These are phyloP conservation scores for Haberlea rhodopensis DNA, from an alignment of 257 asterid genomes.

Conservation along the genomic window DNA sequence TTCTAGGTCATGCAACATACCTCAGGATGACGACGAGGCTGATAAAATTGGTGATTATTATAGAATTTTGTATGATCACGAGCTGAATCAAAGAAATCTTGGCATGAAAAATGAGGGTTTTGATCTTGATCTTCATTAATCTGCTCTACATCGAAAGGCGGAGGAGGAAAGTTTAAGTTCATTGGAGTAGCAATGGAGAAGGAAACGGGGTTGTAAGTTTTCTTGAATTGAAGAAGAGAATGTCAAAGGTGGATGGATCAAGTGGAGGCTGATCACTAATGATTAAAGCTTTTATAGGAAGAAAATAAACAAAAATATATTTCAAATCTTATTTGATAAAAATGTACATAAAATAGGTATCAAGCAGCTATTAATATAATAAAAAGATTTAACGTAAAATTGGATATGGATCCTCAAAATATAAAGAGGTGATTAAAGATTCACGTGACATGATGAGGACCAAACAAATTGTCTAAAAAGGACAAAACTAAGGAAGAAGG, in stretches of 20 bases:
- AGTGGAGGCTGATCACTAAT: too few relatives aligned
- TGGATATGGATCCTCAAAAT: not conserved
- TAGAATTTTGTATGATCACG: not conserved
- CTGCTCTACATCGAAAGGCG: not conserved
- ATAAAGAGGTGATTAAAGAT: not conserved
- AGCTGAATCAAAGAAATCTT: not conserved
- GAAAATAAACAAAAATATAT: not conserved
- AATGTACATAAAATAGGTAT: too few relatives aligned
- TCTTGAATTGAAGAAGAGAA: too few relatives aligned
- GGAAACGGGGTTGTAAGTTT: not conserved
- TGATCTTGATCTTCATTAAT: not conserved
- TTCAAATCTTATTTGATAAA: too few relatives aligned
- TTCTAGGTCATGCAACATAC: too few relatives aligned
- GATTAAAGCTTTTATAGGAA: not conserved
- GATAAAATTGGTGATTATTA: too few relatives aligned
- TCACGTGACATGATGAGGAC: slow-evolving; percentile 41
- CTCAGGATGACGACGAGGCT: not conserved
- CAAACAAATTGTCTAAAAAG: slow-evolving; percentile 44
- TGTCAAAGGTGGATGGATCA: not conserved
- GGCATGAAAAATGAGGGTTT: not conserved
- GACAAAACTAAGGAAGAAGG: slow-evolving; percentile 58
- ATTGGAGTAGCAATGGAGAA: not conserved
- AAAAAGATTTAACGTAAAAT: too few relatives aligned
- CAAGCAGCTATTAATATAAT: too few relatives aligned
- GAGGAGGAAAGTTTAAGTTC: not conserved